A percentile compares a stretch with the other conserved stretches of the same genome.
Evolutionary conservation across 331 rosid genomes (phyloP).

Genomic region (Malus hybrid): DNA sequence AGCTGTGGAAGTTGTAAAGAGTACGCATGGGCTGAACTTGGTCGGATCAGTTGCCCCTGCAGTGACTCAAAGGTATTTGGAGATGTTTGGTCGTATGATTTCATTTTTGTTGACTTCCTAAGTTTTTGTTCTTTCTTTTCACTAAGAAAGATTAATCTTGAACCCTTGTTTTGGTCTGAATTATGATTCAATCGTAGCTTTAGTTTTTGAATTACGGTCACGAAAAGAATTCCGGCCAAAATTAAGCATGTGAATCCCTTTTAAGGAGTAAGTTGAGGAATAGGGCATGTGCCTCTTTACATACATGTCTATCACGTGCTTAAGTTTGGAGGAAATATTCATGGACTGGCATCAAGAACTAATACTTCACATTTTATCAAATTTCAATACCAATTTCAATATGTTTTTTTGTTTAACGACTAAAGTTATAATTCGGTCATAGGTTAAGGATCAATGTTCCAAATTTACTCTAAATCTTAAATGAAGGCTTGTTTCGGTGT

Average conservation of each 20-base stretch:
- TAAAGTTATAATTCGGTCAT: not conserved
- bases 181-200: not conserved
- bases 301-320: not conserved
- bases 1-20: conserved; percentile 66
- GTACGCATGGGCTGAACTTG: conserved; percentile 70
- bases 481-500: not conserved
- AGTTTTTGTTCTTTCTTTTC: not conserved
- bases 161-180: too few species aligned
- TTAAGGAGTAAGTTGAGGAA: not conserved
- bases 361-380: not conserved
- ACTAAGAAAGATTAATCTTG: not conserved
- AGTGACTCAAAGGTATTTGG: conserved; percentile 39
- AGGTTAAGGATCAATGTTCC: not conserved
- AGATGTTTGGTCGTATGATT: not conserved
- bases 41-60: conserved; percentile 71
- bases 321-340: not conserved
- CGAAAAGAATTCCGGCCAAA: not conserved
- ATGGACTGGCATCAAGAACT: not conserved
- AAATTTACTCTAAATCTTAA: not conserved
- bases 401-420: not conserved
- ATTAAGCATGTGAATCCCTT: not conserved
- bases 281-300: not conserved
- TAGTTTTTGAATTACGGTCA: not conserved
- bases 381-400: too few species aligned
- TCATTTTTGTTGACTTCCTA: not conserved